These are phyloP conservation scores for Viola pubescens DNA, from an alignment of 441 rosid genomes.

Conservation along the genomic window DNA sequence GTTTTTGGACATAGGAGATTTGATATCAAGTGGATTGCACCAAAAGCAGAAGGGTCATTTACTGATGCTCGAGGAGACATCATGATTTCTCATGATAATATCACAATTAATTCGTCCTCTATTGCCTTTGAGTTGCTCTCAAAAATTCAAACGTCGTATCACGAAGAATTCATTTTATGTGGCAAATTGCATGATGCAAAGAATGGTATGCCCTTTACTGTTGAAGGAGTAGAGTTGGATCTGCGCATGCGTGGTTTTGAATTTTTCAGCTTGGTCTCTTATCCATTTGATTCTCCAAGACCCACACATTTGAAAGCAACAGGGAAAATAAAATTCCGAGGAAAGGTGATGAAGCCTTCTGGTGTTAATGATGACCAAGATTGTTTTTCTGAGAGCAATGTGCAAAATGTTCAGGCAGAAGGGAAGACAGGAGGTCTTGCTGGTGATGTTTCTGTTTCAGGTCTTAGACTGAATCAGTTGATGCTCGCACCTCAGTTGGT, in stretches of 20 bases:
- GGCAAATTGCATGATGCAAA: slow-evolving; percentile 34
- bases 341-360: slow-evolving; percentile 53
- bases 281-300: slow-evolving; percentile 96
- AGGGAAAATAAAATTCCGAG: slow-evolving; percentile 87
- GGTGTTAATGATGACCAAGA: slow-evolving; percentile 27
- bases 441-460: slow-evolving; percentile 85
- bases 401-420: slow-evolving; percentile 23
- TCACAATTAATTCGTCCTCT: slow-evolving; percentile 78
- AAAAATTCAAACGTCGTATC: slow-evolving; percentile 76
- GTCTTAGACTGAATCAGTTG: slow-evolving; percentile 92
- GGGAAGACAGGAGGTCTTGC: slow-evolving; percentile 44
- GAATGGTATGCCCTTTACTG: slow-evolving; percentile 52
- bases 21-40: slow-evolving; percentile 96
- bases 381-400: slow-evolving; percentile 25
- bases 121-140: slow-evolving; percentile 80
- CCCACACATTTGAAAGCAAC: slow-evolving; percentile 94
- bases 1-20: slow-evolving; percentile 63
- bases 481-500: slow-evolving; percentile 87
- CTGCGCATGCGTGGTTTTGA: slow-evolving; percentile 96
- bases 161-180: slow-evolving; percentile 46
- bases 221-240: slow-evolving; percentile 95
- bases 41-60: slow-evolving; percentile 98
- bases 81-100: slow-evolving; percentile 79
- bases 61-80: slow-evolving; percentile 98
- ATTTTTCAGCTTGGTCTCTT: slow-evolving; percentile 86